Base-by-base conservation (phyloP, 192 early-diverging fungal genomes). In the Mortierella hygrophila region DNA sequence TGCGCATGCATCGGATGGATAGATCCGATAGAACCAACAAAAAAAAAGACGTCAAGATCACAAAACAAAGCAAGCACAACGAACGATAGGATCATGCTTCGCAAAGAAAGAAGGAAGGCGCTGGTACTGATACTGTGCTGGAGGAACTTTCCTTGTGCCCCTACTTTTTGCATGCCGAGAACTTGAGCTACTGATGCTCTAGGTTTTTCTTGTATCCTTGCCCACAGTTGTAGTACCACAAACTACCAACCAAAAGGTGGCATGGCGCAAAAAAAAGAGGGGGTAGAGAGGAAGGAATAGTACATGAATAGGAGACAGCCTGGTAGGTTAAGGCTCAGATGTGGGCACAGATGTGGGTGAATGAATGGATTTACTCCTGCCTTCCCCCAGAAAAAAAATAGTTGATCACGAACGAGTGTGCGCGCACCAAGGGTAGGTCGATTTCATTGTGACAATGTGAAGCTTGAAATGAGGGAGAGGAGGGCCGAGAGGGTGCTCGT, bases 1-100 rank as follows among this genome's bases (percentile, higher is more conserved):
- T 70, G 60, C 60, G 60, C 60, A 65, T 65, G 60, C 60, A 65
- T 65, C 60, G 29, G 60, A 65, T 35, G 60, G 60, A 65, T 65
- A 26, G 26, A 65, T 65, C 60, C 60, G 60, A 65, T 65, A 65
- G 60, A 65, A 32, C 29, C 18, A 52, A 32, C 9, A 65, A 32
- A 29, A 3, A 63, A 63, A 65, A 65, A 65, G 60, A 65, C 60
- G 60, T 35, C 60, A 65, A 13, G 60, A 65, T 65, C 60, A 65
- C 29, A 65, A 55, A 55, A 29, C 29, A 20, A 52, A 52, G 49
- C 49, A 52, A 21, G 18, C 20, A 52, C 49, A 52, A 52, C 49
- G 49, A 52, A 52, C 49, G 49, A 52, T 20, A 52, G 16, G 60
- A 65, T 65, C 60, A 32, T 65, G 60, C 60, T 35, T 65, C 60